Conservation (phyloP, 202 grass and related monocot species). For the Panicum hallii region DNA sequence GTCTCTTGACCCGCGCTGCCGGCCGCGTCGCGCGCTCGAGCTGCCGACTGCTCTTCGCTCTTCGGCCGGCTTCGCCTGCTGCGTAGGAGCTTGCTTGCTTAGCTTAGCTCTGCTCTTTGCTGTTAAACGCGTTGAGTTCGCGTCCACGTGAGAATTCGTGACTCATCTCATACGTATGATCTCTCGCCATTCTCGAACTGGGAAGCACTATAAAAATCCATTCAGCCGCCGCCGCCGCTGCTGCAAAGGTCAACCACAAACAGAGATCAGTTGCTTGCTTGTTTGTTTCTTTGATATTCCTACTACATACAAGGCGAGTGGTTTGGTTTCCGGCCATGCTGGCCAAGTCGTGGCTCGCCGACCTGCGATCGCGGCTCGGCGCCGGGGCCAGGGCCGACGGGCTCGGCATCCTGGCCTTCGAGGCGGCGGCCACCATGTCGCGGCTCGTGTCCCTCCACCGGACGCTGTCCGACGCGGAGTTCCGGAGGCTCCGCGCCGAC, state of each 20-base stretch:
- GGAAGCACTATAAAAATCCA: neutral
- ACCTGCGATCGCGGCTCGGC: slow-evolving; percentile 51
- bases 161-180: slow-evolving; percentile 21
- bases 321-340: slow-evolving; percentile 46
- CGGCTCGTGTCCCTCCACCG: slow-evolving; percentile 69
- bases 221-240: neutral
- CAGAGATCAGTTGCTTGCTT: neutral
- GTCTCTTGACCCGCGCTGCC: neutral
- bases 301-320: neutral
- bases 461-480: slow-evolving; percentile 44
- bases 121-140: slow-evolving; percentile 34
- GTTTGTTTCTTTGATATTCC: neutral
- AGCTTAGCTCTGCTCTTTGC: slow-evolving; percentile 9
- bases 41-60: neutral
- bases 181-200: slow-evolving; percentile 4
- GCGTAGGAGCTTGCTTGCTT: slow-evolving; percentile 12
- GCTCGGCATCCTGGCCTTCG: slow-evolving; percentile 88
- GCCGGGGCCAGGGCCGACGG: slow-evolving; percentile 17
- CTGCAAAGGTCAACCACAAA: slow-evolving; percentile 16
- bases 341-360: slow-evolving; percentile 60
- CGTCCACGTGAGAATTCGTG: slow-evolving; percentile 33
- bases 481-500: slow-evolving; percentile 62
- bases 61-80: neutral
- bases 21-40: slow-evolving; percentile 2
- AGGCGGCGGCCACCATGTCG: slow-evolving; percentile 79